Conservation (phyloP, 495 filamentous ascomycete genomes). For the Tuber magnatum region DNA sequence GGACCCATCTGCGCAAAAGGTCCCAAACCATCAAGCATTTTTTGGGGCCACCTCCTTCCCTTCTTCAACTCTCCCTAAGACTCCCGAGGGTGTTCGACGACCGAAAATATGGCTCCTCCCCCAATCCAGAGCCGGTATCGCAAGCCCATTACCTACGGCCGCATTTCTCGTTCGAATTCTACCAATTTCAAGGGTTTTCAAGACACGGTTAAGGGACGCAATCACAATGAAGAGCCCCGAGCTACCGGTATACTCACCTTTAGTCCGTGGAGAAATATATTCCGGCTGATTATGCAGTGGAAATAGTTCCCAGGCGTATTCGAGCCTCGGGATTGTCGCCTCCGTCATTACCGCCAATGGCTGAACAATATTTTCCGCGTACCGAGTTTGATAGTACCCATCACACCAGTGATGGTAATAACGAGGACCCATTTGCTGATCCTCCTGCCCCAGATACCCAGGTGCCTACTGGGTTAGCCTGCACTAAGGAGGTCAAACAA, state of each 20-base stretch:
- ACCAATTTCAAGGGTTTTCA: constrained; percentile 29
- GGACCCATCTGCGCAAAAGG: neutral
- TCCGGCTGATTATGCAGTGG: neutral
- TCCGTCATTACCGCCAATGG: neutral
- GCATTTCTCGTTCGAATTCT: constrained; percentile 15
- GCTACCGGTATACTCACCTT: neutral
- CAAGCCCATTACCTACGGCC: constrained; percentile 28
- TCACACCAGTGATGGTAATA: constrained; percentile 4
- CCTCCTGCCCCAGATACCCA: neutral
- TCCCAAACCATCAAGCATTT: neutral
- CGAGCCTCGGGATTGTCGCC: neutral
- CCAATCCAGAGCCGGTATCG: constrained; percentile 5
- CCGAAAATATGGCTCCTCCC: neutral
- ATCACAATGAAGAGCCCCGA: neutral
- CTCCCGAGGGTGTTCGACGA: neutral
- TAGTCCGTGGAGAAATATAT: constrained; percentile 10
- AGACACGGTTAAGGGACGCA: constrained; percentile 13
- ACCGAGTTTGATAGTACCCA: neutral
- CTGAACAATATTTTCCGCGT: neutral
- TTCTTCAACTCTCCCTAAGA: neutral
- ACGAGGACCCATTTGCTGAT: constrained; percentile 24
- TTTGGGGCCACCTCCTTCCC: neutral
- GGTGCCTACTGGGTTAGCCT: neutral
- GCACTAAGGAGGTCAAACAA: neutral
- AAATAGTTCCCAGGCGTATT: neutral